Base-by-base conservation (phyloP, 768 basidiomycete genomes). In the Boletellus ananas region DNA sequence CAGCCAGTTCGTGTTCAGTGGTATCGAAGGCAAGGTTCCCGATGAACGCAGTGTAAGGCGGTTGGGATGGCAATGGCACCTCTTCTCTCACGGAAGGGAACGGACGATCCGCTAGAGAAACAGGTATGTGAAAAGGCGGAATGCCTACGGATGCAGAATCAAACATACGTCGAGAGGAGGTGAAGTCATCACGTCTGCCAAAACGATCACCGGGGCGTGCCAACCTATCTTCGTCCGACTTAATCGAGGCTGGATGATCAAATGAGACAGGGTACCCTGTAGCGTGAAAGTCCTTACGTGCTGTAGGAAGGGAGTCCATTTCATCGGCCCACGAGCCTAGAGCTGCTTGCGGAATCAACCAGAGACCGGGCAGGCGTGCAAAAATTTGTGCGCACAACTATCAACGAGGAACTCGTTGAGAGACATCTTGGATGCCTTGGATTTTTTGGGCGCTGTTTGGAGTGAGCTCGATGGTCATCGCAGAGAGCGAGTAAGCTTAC, bases 301-400 rank as follows among this genome's bases (percentile, higher is more conserved):
- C 94, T 60, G 83, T 87, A 23, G 95, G 95, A 54, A 98, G 79
- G 27, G 79, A 61, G 58, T 96, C 94, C 91, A 97, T 94, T 71
- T 98, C 96, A 67, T 98, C 96, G 7, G 96, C 96, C 96, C 96
- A 99, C 65, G 91, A 94, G 62, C 93, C 95, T 45, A 90, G 73
- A 46, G 84, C 91, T 93, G 51, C 13, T 50, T 13, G 43, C 45
- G 45, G 49, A 43, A 54, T 57, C 43, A 62, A 46, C 54, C 41
- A 52, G 21, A 36, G 52, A 57, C 39, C 20, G 39, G 36, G 10
- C 38, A 41, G 27, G 27, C 45, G 27, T 47, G 52, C 47, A 47
- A 62, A 60, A 60, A 35, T 50, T 47, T 49, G 44, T 56, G 52
- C 91, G 67, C 59, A 95, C 95, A 67, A 59, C 68, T 78, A 70